Evolutionary conservation across 2,329 filamentous ascomycete genomes (phyloP).

Genomic region (Emergomyces africanus): DNA sequence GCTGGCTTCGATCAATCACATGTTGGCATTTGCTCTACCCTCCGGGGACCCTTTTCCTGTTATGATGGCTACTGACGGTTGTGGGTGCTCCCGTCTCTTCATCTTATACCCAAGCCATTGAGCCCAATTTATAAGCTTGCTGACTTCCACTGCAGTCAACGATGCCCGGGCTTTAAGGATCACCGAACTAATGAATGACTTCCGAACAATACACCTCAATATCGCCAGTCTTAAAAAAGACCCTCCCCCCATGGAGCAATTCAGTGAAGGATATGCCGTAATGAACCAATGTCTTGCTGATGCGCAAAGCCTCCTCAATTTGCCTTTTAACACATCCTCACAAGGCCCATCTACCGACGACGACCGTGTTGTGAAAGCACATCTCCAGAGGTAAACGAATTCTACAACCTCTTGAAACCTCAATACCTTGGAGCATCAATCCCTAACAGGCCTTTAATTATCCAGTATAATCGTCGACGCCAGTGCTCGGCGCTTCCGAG

Average conservation of each 20-base stretch:
- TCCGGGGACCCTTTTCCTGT: constrained; percentile 5
- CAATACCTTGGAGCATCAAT: background rate
- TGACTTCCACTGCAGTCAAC: constrained; percentile 38
- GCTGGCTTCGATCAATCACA: constrained; percentile 6
- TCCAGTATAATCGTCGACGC: constrained; percentile 48
- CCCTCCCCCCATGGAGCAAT: constrained; percentile 41
- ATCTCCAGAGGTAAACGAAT: constrained; percentile 41
- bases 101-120: background rate
- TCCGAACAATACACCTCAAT: constrained; percentile 47
- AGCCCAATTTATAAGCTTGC: background rate
- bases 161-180: constrained; percentile 50
- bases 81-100: constrained; percentile 28
- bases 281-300: constrained; percentile 44
- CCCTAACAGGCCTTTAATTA: constrained; percentile 6
- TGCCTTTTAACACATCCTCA: constrained; percentile 38
- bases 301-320: constrained; percentile 41
- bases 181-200: constrained; percentile 52
- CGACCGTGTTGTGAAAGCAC: constrained; percentile 43
- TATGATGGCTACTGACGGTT: constrained; percentile 46
- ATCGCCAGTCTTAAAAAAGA: constrained; percentile 42
- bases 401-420: background rate
- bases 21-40: constrained; percentile 6
- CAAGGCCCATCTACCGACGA: constrained; percentile 32
- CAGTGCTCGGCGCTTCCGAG: constrained; percentile 47
- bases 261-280: constrained; percentile 46